Evolutionary conservation across 2,329 filamentous ascomycete genomes (phyloP), one percentile per base, ranked within the genome.

Genomic region (Aspergillus eucalypticola): DNA sequence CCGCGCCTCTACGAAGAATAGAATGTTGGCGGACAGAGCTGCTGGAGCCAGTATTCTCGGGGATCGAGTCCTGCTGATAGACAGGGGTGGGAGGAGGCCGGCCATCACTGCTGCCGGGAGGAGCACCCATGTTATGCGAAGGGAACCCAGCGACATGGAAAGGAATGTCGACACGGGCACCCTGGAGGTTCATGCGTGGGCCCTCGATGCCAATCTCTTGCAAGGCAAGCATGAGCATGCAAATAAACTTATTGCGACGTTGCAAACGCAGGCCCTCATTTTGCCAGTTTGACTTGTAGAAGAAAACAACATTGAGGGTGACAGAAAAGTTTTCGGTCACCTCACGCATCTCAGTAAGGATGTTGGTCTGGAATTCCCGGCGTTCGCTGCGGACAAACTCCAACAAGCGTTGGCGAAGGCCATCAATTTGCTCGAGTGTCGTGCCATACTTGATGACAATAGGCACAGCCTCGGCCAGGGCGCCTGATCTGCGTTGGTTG

Each of bases 261-360:
- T 90, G 91, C 2, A 98, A 84, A 78, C 94, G 92, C 23, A 97
- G 83, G 48, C 96, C 82, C 73, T 98, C 94, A 73, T 97, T 97
- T 74, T 98, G 94, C 86, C 90, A 97, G 75, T 94, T 97, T 60
- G 90, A 92, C 76, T 97, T 97, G 84, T 97, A 96, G 82, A 97
- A 97, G 81, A 96, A 96, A 70, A 97, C 88, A 59, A 98, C 87
- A 76, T 96, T 97, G 71, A 97, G 84, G 3, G 88, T 92, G 71
- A 96, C 88, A 5, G 89, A 90, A 73, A 94, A 91, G 38, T 92
- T 91, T 68, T 96, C 89, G 23, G 88, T 87, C 54, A 98, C 88
- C 8, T 87, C 86, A 23, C 86, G 86, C 67, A 98, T 82, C 76
- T 96, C 92, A 0, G 91, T 96, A 39, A 96, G 84, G 59, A 96